Base-by-base conservation (phyloP, 1,139 yeast genomes). In the Kodamaea suecica region DNA sequence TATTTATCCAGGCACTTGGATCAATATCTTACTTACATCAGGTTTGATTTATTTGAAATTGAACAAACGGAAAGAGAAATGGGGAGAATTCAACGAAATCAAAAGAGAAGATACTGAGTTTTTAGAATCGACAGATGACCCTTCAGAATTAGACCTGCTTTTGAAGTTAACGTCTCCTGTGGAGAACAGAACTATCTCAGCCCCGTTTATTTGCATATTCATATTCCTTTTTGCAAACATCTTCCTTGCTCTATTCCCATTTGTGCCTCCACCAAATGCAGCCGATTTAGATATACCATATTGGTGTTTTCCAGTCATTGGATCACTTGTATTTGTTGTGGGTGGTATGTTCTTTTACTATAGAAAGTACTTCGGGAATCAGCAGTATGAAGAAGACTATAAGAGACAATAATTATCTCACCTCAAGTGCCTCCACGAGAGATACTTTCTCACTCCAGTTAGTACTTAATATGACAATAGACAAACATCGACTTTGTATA, bases 291-390 rank as follows among this genome's bases (percentile, higher is more conserved):
- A 43, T 38, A 63, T 58, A 33, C 82, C 84, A 1, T 78, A 72
- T 47, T 78, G 75, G 67, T 67, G 76, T 21, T 76, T 77, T 49
- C 83, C 84, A 0, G 59, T 67, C 5, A 70, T 78, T 2, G 79
- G 83, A 0, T 57, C 76, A 2, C 56, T 67, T 2, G 73, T 74
- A 5, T 50, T 77, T 17, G 36, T 61, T 0, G 30, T 62, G n/a
- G 84, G 84, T 2, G 74, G 57, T 0, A 47, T 63, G 0, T 78
- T 47, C 29, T 45, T 34, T 33, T 41, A 27, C 24, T 30, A 33
- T 12, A 39, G 51, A 19, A 43, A 44, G 5, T 31, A 30, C 27
- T 17, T 40, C 13, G 38, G 34, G 3, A 38, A 37, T 4, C 35
- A 37, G 14, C 39, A 36, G 33, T 47, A 47, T 29, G 48, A 44